Conservation (phyloP, 805 yeast species). For the Schwanniomyces pseudopolymorphus region DNA sequence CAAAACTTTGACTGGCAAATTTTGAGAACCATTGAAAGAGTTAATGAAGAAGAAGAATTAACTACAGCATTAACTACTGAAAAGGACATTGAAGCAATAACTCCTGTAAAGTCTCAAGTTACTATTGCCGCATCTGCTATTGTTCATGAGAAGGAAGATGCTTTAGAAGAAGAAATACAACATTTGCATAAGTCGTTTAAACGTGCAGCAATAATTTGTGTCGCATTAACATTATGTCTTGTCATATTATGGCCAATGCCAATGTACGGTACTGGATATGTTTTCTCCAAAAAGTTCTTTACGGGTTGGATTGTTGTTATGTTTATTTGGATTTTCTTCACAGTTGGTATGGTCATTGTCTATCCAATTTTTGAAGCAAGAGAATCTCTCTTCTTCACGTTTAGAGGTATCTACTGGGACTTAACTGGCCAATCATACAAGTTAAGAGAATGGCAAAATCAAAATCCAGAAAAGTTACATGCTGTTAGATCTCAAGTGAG, state of each 20-base stretch:
- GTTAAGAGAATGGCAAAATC: slow-evolving; percentile 71
- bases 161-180: slow-evolving; percentile 48
- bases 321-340: slow-evolving; percentile 76
- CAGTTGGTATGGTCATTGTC: slow-evolving; percentile 60
- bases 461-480: slow-evolving; percentile 72
- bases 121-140: slow-evolving; percentile 40
- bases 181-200: slow-evolving; percentile 57
- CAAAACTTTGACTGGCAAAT: slow-evolving; percentile 74
- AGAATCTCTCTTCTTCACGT: slow-evolving; percentile 58
- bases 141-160: slow-evolving; percentile 22
- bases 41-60: slow-evolving; percentile 71
- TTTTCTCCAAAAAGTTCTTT: slow-evolving; percentile 74
- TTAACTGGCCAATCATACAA: slow-evolving; percentile 71
- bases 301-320: slow-evolving; percentile 88
- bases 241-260: slow-evolving; percentile 92
- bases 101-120: slow-evolving; percentile 38
- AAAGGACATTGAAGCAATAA: slow-evolving; percentile 24
- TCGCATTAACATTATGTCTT: slow-evolving; percentile 59
- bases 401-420: slow-evolving; percentile 87
- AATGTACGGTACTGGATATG: slow-evolving; percentile 78
- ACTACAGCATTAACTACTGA: slow-evolving; percentile 34
- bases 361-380: slow-evolving; percentile 79
- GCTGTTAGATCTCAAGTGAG: slow-evolving; percentile 66
- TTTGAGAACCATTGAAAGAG: slow-evolving; percentile 60
- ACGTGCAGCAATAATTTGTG: slow-evolving; percentile 60